Evolutionary conservation across 2,329 filamentous ascomycete species (phyloP).

Genomic region (Aphanoascus verrucosus): DNA sequence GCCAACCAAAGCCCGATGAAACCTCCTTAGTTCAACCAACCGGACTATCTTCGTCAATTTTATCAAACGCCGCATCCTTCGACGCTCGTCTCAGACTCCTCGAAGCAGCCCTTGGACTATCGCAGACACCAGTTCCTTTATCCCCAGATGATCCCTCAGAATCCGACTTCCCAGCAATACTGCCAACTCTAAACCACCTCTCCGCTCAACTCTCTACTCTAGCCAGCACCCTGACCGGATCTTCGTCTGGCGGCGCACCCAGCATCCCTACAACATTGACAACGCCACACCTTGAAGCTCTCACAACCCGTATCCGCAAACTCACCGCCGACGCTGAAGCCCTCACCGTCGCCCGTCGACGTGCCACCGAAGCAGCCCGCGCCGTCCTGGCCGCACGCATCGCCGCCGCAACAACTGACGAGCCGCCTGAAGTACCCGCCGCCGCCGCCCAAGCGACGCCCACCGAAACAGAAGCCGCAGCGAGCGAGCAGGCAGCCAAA

Average conservation of each 20-base stretch:
- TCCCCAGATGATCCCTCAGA: conserved; percentile 40
- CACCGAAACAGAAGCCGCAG: conserved; percentile 42
- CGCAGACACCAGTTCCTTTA: conserved; percentile 52
- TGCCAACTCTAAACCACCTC: conserved; percentile 70
- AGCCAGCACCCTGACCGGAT: conserved; percentile 37
- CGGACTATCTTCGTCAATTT: conserved; percentile 39
- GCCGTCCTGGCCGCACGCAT: conserved; percentile 32
- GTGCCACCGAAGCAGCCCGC: conserved; percentile 34
- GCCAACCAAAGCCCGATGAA: conserved; percentile 5
- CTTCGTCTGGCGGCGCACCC: conserved; percentile 17
- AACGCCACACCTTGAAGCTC: conserved; percentile 35
- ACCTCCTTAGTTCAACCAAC: conserved; percentile 12
- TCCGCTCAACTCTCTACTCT: conserved; percentile 71
- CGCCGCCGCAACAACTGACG: conserved; percentile 27
- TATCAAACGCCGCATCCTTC: conserved; percentile 77
- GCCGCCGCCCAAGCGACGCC: conserved; percentile 23
- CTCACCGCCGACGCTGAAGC: conserved; percentile 37
- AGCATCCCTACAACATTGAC: conserved; percentile 23
- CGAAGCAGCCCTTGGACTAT: conserved; percentile 72
- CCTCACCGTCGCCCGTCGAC: conserved; percentile 34
- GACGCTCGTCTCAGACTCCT: conserved; percentile 68
- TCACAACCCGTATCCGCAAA: conserved; percentile 35
- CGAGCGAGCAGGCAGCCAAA: conserved; percentile 64
- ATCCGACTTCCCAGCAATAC: conserved; percentile 51
- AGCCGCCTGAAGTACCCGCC: conserved; percentile 25